Percentiles rank a stretch among this genome's conserved stretches.
These are phyloP conservation scores for Neurospora tetraspora DNA, from an alignment of 495 filamentous ascomycete genomes.

Conservation along the genomic window DNA sequence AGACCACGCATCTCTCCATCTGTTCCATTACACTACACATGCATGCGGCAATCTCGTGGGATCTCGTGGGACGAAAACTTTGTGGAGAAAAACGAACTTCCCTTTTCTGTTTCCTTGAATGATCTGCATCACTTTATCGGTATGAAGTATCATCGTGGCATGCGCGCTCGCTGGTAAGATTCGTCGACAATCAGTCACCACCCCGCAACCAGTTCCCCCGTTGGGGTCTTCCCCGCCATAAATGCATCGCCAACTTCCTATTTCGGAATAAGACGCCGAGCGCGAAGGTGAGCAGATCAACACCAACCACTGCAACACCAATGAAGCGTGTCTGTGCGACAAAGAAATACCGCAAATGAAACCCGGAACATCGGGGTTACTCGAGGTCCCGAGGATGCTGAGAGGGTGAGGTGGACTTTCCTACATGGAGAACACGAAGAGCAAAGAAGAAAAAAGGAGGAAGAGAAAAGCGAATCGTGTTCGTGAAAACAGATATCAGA, in stretches of 20 bases:
- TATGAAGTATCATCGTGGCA: not conserved
- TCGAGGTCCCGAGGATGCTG: not conserved
- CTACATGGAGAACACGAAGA: not conserved
- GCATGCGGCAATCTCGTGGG: not conserved
- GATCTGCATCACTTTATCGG: not conserved
- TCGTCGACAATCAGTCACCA: constrained; percentile 4
- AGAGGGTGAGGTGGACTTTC: not conserved
- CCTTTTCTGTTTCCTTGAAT: not conserved
- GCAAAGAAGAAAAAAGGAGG: not conserved
- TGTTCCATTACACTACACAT: not conserved
- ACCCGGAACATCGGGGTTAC: not conserved
- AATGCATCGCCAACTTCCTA: constrained; percentile 2
- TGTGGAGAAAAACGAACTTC: not conserved
- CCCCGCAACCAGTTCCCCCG: constrained; percentile 1
- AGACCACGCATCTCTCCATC: constrained; percentile 8
- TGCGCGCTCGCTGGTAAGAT: not conserved
- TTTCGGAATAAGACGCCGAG: not conserved
- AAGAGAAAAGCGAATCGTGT: not conserved
- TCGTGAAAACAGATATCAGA: not conserved
- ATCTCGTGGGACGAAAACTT: not conserved
- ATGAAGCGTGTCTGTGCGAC: not conserved
- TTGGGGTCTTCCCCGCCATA: not conserved
- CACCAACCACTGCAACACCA: not conserved
- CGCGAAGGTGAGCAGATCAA: not conserved
- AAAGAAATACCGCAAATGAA: not conserved